Conservation (phyloP, 148 eudicot species). For the Spergularia marina region DNA sequence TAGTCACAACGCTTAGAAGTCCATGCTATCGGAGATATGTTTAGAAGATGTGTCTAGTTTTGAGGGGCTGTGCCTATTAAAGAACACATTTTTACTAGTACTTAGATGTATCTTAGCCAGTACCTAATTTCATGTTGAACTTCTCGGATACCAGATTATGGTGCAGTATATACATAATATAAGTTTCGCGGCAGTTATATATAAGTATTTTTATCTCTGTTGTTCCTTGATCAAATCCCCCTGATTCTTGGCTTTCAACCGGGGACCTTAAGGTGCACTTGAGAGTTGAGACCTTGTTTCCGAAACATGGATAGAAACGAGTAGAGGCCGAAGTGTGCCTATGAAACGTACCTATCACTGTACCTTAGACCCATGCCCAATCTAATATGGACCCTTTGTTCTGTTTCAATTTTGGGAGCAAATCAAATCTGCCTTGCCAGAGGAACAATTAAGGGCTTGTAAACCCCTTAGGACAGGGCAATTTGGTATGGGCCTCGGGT, state of each 20-base stretch:
- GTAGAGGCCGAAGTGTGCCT: constrained; percentile 1
- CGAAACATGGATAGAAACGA: neutral
- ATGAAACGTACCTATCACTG: constrained; percentile 13
- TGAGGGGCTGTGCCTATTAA: neutral
- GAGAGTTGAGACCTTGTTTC: too few relatives aligned
- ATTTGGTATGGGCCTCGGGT: constrained; percentile 14
- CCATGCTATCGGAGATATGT: neutral
- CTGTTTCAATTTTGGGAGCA: constrained; percentile 15
- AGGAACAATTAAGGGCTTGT: constrained; percentile 12
- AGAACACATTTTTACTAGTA: constrained; percentile 1
- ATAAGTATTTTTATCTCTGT: too few relatives aligned
- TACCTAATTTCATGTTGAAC: neutral
- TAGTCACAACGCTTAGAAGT: neutral
- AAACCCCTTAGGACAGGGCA: neutral
- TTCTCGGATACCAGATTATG: neutral
- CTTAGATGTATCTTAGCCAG: neutral
- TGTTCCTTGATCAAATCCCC: too few relatives aligned
- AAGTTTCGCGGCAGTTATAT: too few relatives aligned
- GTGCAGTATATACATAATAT: neutral
- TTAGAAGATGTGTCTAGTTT: neutral
- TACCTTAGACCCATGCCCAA: constrained; percentile 19
- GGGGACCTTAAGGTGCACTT: too few relatives aligned
- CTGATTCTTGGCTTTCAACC: too few relatives aligned
- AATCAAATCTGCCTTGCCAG: constrained; percentile 5
- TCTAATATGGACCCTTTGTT: constrained; percentile 7